These are phyloP conservation scores for Pseudogymnoascus sp. DNA, from an alignment of 2,329 filamentous ascomycete species.

Conservation along the genomic window DNA sequence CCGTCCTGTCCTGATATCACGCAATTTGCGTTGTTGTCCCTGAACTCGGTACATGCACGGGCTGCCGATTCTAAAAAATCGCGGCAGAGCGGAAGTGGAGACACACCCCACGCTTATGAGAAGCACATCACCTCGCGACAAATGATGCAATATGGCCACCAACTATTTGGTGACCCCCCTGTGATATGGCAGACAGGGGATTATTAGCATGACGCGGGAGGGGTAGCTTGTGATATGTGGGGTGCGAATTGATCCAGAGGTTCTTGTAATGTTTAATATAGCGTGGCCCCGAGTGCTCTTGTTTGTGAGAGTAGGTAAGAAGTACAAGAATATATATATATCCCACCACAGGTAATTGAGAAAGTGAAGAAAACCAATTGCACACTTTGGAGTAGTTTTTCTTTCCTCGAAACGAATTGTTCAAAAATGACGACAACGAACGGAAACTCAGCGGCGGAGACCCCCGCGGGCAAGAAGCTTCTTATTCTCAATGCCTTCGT, in stretches of 20 bases:
- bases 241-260: neutral
- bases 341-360: neutral
- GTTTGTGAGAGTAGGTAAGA: neutral
- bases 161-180: neutral
- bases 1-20: neutral
- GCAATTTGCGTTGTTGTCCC: neutral
- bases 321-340: neutral
- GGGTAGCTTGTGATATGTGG: neutral
- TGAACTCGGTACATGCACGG: neutral
- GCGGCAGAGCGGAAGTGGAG: neutral
- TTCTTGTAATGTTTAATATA: neutral
- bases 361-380: neutral
- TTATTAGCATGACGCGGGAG: neutral
- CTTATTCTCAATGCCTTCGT: constrained; percentile 46
- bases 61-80: neutral
- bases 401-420: neutral
- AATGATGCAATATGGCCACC: neutral
- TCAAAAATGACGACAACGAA: neutral
- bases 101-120: neutral
- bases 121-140: constrained; percentile 7
- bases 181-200: neutral
- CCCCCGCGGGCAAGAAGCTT: constrained; percentile 31
- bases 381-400: neutral
- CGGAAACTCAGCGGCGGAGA: neutral
- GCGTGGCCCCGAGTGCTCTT: neutral